phyloP scores from a whole-genome alignment of 2,329 filamentous ascomycete species.

The Exophiala dermatitidis region DNA sequence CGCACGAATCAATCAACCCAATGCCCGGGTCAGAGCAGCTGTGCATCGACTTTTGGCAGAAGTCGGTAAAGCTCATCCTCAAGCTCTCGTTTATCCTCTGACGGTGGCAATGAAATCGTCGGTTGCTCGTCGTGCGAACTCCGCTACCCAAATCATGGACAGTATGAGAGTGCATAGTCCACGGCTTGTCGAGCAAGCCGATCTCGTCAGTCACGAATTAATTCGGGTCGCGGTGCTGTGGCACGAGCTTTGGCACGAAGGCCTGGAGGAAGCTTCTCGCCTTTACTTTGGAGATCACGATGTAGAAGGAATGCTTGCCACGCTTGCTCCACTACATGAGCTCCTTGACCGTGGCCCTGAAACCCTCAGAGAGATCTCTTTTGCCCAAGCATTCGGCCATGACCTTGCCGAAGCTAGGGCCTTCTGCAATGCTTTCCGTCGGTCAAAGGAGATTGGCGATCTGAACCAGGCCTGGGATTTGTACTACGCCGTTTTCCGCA shows the following conservation, averaged over 20 bases:
- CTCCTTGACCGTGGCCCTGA: slow-evolving; percentile 86
- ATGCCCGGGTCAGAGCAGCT: slow-evolving; percentile 75
- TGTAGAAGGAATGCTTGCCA: slow-evolving; percentile 93
- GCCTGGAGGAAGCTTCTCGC: slow-evolving; percentile 88
- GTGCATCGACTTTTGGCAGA: slow-evolving; percentile 90
- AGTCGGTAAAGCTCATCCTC: slow-evolving; percentile 87
- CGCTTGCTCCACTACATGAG: slow-evolving; percentile 81
- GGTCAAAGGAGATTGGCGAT: slow-evolving; percentile 83
- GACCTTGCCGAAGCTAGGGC: slow-evolving; percentile 92
- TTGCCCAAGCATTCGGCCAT: slow-evolving; percentile 92
- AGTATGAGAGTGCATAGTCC: slow-evolving; percentile 94
- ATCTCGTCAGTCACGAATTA: slow-evolving; percentile 89
- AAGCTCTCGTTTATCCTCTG: slow-evolving; percentile 91
- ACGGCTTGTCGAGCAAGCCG: slow-evolving; percentile 86
- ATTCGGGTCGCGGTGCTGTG: slow-evolving; percentile 95
- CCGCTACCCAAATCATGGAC: slow-evolving; percentile 91
- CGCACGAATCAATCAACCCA: slow-evolving; percentile 93
- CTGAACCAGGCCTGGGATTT: slow-evolving; percentile 98
- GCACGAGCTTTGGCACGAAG: slow-evolving; percentile 99
- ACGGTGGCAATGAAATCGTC: slow-evolving; percentile 98
- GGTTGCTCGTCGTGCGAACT: slow-evolving; percentile 72
- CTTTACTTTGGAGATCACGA: slow-evolving; percentile 97
- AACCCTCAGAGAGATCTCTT: slow-evolving; percentile 91
- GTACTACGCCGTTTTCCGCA: slow-evolving; percentile 96
- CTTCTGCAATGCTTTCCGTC: slow-evolving; percentile 88